Percentiles rank a stretch among this genome's conserved stretches.
Evolutionary conservation across 805 yeast genomes (phyloP).

Genomic region (Starmera dryadoides): DNA sequence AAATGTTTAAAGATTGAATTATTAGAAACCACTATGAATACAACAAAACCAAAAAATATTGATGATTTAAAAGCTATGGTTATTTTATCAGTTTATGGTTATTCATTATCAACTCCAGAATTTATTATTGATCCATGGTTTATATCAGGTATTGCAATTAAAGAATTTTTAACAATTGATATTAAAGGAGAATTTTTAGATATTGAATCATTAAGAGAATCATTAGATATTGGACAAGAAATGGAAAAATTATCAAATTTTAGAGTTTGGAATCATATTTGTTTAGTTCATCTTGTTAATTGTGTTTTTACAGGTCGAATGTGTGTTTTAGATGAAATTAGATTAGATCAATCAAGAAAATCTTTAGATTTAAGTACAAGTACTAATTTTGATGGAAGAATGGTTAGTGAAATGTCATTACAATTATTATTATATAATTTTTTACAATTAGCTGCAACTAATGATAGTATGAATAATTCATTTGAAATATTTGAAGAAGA

Average conservation of each 20-base stretch:
- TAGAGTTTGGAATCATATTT: constrained; percentile 66
- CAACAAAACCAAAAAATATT: constrained; percentile 34
- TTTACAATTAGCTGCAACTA: constrained; percentile 29
- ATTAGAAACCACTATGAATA: constrained; percentile 35
- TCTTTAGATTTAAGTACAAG: constrained; percentile 51
- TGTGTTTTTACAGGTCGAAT: constrained; percentile 60
- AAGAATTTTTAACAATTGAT: constrained; percentile 50
- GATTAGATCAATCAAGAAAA: constrained; percentile 52
- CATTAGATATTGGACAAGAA: constrained; percentile 28
- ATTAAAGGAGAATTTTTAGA: constrained; percentile 17
- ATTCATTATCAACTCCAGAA: constrained; percentile 47
- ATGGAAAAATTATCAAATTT: constrained; percentile 47
- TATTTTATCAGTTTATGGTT: constrained; percentile 56
- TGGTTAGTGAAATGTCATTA: constrained; percentile 68
- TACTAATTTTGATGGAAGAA: constrained; percentile 76
- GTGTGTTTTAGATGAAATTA: constrained; percentile 52
- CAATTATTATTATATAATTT: constrained; percentile 52
- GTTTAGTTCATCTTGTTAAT: constrained; percentile 59
- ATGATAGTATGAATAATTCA: constrained; percentile 9
- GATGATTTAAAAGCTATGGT: constrained; percentile 67
- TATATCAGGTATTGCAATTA: constrained; percentile 57
- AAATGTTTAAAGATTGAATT: constrained; percentile 39
- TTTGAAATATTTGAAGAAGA: constrained; percentile 37
- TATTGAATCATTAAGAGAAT: constrained; percentile 8
- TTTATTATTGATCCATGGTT: constrained; percentile 64